Conservation (phyloP, 306 rosid genomes). For the Quercus aquifolioides region DNA sequence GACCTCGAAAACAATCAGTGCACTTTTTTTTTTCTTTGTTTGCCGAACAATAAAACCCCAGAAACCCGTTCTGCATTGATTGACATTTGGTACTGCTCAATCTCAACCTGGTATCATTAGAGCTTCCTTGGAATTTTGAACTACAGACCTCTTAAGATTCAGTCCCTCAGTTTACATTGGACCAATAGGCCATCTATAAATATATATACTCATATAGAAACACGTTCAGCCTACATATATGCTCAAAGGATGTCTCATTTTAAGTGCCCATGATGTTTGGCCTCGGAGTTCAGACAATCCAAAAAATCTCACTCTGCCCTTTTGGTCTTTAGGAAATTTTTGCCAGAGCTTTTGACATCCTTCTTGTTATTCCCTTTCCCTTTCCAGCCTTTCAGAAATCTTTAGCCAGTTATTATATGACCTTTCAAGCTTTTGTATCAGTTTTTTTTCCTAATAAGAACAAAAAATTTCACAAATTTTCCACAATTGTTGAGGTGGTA, state of each 20-base stretch:
- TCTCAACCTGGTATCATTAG: not conserved
- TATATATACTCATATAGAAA: not conserved
- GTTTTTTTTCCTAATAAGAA: too few relatives aligned
- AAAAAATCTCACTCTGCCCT: too few relatives aligned
- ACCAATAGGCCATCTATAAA: not conserved
- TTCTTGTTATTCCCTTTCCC: not conserved
- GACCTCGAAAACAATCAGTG: not conserved
- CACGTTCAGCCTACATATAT: not conserved
- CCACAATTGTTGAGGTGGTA: too few relatives aligned
- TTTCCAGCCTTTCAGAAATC: not conserved
- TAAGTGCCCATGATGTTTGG: not conserved
- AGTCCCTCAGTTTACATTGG: not conserved
- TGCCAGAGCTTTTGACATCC: not conserved
- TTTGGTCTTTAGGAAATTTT: too few relatives aligned
- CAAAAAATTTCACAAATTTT: too few relatives aligned
- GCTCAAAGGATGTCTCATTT: not conserved
- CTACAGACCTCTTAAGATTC: not conserved
- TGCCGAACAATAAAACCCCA: not conserved
- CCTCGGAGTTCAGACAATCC: too few relatives aligned
- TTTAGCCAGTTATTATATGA: not conserved
- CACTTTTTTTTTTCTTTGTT: too few relatives aligned
- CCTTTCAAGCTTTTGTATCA: not conserved
- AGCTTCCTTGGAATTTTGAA: not conserved
- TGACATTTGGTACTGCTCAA: not conserved
- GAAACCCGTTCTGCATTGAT: not conserved